A percentile compares a stretch with the other conserved stretches of the same genome.
phyloP scores from a whole-genome alignment of 2,329 filamentous ascomycete species.

The Penicillium sp. region DNA sequence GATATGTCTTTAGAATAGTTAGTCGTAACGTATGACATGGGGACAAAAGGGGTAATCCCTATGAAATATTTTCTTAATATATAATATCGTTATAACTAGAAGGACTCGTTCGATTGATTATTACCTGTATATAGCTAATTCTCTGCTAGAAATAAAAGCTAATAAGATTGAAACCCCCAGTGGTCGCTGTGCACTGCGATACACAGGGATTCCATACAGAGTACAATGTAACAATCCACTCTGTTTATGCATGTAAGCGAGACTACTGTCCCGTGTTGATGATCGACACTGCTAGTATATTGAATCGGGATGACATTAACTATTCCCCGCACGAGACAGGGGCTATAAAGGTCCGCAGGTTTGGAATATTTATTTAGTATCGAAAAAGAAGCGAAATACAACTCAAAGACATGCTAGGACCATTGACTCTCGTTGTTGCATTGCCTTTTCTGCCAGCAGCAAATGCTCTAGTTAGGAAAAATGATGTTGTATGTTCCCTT shows the following conservation, averaged over 20 bases:
- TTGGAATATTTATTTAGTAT: background rate
- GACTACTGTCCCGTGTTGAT: background rate
- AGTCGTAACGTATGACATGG: too few relatives aligned
- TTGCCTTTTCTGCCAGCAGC: constrained; percentile 21
- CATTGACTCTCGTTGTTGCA: constrained; percentile 10
- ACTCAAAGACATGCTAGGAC: constrained; percentile 9
- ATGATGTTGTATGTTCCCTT: constrained; percentile 28
- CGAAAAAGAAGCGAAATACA: background rate
- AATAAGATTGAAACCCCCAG: too few relatives aligned
- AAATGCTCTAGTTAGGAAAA: constrained; percentile 28
- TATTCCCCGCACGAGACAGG: background rate
- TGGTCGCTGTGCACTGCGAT: too few relatives aligned
- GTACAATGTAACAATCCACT: background rate
- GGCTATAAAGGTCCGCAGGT: background rate
- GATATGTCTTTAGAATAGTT: too few relatives aligned
- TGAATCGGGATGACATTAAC: background rate
- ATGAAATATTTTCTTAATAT: too few relatives aligned
- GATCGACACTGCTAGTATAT: background rate
- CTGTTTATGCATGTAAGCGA: background rate
- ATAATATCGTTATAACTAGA: too few relatives aligned
- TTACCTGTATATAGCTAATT: too few relatives aligned
- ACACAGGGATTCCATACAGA: background rate
- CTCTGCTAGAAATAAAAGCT: too few relatives aligned
- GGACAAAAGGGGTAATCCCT: too few relatives aligned
- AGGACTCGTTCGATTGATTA: too few relatives aligned